Base-by-base conservation (phyloP, 345 rosid genomes). In the Anacardium occidentale region DNA sequence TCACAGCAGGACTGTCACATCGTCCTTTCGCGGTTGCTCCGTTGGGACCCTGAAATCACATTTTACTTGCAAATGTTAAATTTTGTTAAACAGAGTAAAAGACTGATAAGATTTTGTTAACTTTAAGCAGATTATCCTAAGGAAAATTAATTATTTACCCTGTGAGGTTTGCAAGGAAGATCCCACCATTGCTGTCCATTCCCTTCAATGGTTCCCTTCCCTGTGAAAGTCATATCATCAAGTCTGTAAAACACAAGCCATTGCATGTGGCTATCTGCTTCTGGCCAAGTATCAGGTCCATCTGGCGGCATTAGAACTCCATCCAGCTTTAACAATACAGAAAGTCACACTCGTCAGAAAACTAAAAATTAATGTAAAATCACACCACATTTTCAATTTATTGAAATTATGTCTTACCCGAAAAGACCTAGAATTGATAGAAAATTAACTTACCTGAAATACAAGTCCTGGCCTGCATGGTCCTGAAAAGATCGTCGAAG, bases 141-240 rank as follows among this genome's bases (percentile, higher is more conserved):
- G 62, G 56, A 12, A 45, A 47, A 32, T 55, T 29, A 29, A 29
- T 29, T 29, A 72, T 17, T 51, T 91, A 95, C 99, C 89, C 96
- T 77, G 80, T 92, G 98, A 25, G 99, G 99, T 72, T 95, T 95
- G 89, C 99, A 92, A 68, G 99, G 99, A 59, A 95, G 86, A 47
- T 95, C 96, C 99, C 99, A 95, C 99, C 99, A 95, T 62, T 89
- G 83, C 80, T 85, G 92, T 59, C 98, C 99, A 64, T 95, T 95
- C 55, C 99, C 99, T 86, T 95, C 97, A 29, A 95, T 83, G 73
- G 92, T 87, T 50, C 99, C 98, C 54, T 75, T 78, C 7, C 98
- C 99, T 0, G 90, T 78, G 77, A 95, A 81, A 24, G 85, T 89
- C 82, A 95, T 67, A 34, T 80, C 73, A 12, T 89, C 75, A 2